Conservation (phyloP, 208 protist genomes). For the Wallacemonas sp. region DNA sequence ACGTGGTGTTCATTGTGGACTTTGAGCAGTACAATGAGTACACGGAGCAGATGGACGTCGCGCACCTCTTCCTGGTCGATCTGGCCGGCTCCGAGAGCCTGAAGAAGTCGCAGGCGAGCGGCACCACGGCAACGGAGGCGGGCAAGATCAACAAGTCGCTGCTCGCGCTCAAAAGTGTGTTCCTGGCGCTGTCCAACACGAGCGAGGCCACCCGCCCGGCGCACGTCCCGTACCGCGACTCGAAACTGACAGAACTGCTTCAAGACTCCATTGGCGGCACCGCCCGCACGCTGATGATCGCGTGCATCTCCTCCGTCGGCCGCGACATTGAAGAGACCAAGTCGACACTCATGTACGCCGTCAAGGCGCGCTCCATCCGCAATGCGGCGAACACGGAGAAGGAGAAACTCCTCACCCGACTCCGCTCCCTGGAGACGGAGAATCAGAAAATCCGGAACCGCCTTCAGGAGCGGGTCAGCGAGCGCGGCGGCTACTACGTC, state of each 20-base stretch:
- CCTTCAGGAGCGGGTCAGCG: slow-evolving; percentile 81
- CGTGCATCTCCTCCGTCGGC: slow-evolving; percentile 94
- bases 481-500: slow-evolving; percentile 86
- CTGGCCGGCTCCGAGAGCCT: slow-evolving; percentile 94
- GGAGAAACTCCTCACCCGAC: slow-evolving; percentile 77
- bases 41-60: slow-evolving; percentile 87
- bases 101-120: slow-evolving; percentile 91
- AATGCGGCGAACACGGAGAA: slow-evolving; percentile 89
- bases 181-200: slow-evolving; percentile 86
- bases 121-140: slow-evolving; percentile 84
- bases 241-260: slow-evolving; percentile 93
- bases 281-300: slow-evolving; percentile 93
- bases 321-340: slow-evolving; percentile 96
- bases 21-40: slow-evolving; percentile 84
- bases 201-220: slow-evolving; percentile 73
- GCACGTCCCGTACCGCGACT: slow-evolving; percentile 95
- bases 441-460: slow-evolving; percentile 87
- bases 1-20: slow-evolving; percentile 96
- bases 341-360: slow-evolving; percentile 96
- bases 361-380: slow-evolving; percentile 94
- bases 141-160: slow-evolving; percentile 94
- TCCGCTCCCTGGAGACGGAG: slow-evolving; percentile 85
- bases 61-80: slow-evolving; percentile 96
- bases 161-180: slow-evolving; percentile 94
- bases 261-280: slow-evolving; percentile 95